phyloP scores from a whole-genome alignment of 2,329 filamentous ascomycete species.

The Tolypocladium cylindrosporum region DNA sequence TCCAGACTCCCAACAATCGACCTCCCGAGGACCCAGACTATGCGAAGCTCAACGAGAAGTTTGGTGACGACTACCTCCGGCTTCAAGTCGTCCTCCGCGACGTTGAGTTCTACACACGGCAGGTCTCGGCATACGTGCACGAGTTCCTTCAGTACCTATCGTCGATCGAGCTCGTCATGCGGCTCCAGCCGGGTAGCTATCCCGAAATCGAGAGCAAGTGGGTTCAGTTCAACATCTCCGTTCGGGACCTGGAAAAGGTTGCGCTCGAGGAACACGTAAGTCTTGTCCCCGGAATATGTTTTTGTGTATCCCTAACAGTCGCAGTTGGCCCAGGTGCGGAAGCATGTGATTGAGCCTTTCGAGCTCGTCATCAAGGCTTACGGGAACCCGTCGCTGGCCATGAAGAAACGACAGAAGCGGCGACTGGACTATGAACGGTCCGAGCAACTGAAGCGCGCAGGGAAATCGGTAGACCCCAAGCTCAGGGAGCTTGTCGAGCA shows the following conservation, averaged over 20 bases:
- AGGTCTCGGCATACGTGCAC: conserved; percentile 68
- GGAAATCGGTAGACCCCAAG: conserved; percentile 82
- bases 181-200: conserved; percentile 58
- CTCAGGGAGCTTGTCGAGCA: conserved; percentile 76
- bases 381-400: conserved; percentile 74
- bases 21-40: conserved; percentile 75
- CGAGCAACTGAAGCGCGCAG: conserved; percentile 64
- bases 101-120: conserved; percentile 85
- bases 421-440: conserved; percentile 79
- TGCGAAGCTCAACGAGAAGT: conserved; percentile 70
- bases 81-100: conserved; percentile 88
- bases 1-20: conserved; percentile 52
- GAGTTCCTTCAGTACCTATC: conserved; percentile 72
- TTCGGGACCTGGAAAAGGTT: conserved; percentile 75
- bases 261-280: conserved; percentile 77
- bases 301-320: neutral
- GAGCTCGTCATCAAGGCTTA: conserved; percentile 70
- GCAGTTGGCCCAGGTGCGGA: conserved; percentile 57
- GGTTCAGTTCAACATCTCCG: conserved; percentile 80
- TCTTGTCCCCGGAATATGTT: conserved; percentile 6
- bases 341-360: conserved; percentile 78
- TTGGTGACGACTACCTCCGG: conserved; percentile 84
- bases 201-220: conserved; percentile 89
- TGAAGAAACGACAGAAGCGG: conserved; percentile 93
- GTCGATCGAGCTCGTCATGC: conserved; percentile 76